Conservation (phyloP, 2,329 filamentous ascomycete genomes). For the Arthrinium phaeospermum region DNA sequence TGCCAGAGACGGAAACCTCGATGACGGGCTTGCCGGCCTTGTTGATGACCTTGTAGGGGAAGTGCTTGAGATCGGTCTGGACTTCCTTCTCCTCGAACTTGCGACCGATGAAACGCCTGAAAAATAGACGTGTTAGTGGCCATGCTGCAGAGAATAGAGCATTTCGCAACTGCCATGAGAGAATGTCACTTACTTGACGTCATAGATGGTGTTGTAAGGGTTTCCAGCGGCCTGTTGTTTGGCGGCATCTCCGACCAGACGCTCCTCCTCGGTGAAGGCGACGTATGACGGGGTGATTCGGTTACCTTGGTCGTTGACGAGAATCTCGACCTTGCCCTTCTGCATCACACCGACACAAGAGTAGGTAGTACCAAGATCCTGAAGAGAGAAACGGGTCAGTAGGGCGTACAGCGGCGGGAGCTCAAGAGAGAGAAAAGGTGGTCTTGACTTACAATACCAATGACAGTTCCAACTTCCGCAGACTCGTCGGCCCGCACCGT, state of each 20-base stretch:
- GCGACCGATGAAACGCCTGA: slow-evolving; percentile 81
- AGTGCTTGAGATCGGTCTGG: slow-evolving; percentile 95
- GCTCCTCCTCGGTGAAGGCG: slow-evolving; percentile 95
- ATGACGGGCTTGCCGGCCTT: slow-evolving; percentile 91
- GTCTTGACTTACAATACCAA: slow-evolving; percentile 75
- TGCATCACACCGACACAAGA: slow-evolving; percentile 95
- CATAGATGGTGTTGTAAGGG: slow-evolving; percentile 77
- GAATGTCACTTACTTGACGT: slow-evolving; percentile 74
- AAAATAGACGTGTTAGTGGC: slow-evolving; percentile 37
- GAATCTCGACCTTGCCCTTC: slow-evolving; percentile 92
- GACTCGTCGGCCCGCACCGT: slow-evolving; percentile 75
- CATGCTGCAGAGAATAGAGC: slow-evolving; percentile 1
- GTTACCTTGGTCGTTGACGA: slow-evolving; percentile 96
- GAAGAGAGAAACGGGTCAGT: slow-evolving; percentile 13
- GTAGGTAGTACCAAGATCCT: slow-evolving; percentile 87
- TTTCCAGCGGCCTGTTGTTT: slow-evolving; percentile 93
- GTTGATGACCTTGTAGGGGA: slow-evolving; percentile 92
- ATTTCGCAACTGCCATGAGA: slow-evolving; percentile 27
- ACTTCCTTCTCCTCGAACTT: slow-evolving; percentile 86
- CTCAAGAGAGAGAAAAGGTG: neutral
- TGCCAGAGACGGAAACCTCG: slow-evolving; percentile 70
- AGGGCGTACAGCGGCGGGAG: neutral
- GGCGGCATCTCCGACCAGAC: slow-evolving; percentile 94
- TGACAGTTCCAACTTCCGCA: slow-evolving; percentile 85
- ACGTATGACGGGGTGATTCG: slow-evolving; percentile 95